These are phyloP conservation scores for Bidens hawaiensis DNA, from an alignment of 140 eudicot species.

Conservation along the genomic window DNA sequence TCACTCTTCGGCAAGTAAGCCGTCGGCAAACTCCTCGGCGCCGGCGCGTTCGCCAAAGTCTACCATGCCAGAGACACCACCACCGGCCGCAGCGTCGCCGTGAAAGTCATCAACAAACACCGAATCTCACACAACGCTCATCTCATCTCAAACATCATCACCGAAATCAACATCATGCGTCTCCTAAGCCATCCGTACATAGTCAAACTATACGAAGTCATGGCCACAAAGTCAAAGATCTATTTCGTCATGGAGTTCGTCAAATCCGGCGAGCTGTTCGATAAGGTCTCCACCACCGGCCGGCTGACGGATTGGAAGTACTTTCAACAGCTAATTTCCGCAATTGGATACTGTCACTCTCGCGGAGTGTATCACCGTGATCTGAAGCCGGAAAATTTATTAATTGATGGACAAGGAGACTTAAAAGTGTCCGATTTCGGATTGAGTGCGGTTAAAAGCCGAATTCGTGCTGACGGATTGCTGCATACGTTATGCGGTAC, in stretches of 20 bases:
- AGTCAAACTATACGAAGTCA: constrained; percentile 49
- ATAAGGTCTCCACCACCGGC: constrained; percentile 38
- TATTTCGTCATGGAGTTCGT: constrained; percentile 58
- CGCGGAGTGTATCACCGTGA: constrained; percentile 66
- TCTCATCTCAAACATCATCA: constrained; percentile 33
- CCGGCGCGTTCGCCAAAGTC: constrained; percentile 2
- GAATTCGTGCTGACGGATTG: background rate
- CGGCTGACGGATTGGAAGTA: constrained; percentile 44
- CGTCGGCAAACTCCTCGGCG: constrained; percentile 3
- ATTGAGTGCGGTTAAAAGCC: constrained; percentile 2
- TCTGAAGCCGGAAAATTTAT: background rate
- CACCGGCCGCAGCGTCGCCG: constrained; percentile 5
- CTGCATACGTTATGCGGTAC: constrained; percentile 2
- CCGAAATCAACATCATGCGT: constrained; percentile 58
- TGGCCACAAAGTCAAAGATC: constrained; percentile 54
- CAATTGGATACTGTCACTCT: constrained; percentile 51
- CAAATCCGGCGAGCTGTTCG: constrained; percentile 58
- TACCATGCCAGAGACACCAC: background rate
- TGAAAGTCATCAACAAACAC: constrained; percentile 1
- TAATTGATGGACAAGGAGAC: background rate
- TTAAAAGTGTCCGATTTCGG: constrained; percentile 1
- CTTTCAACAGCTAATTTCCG: constrained; percentile 62
- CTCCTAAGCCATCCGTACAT: constrained; percentile 43
- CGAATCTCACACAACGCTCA: background rate
- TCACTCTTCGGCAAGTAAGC: background rate